Evolutionary conservation across 768 basidiomycete species (phyloP), one percentile per base, ranked within the genome.

Genomic region (Strobilomyces confusus): DNA sequence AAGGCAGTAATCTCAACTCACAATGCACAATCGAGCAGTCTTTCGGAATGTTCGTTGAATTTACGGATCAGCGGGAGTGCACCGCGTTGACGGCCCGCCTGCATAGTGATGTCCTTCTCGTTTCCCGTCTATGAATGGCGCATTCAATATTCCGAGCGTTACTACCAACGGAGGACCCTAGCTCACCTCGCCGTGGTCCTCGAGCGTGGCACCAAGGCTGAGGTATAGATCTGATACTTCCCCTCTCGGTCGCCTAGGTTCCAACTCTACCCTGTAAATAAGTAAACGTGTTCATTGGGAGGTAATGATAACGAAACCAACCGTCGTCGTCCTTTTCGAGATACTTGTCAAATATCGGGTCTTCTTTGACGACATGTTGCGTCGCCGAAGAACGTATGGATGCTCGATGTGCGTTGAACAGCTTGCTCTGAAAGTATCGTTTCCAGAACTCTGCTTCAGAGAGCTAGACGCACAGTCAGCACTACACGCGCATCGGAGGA

Each of bases 11-110:
- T 3, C 17, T 14, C 9, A n/a, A 65, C 75, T 60, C 63, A 89
- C 89, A 92, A 63, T 5, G 89, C 86, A 40, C 90, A 84, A 53
- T 88, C 86, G 14, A 98, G 73, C 11, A 98, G 74, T 59, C 93
- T 75, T 60, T 95, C 92, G 1, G 93, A 97, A 69, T 99, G 97
- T 64, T 98, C 93, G 63, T 98, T 99, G 73, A 99, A 98, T 66
- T 95, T 90, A 45, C 95, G 80, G 58, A 99, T 98, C 44, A 98
- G 78, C 0, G 97, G 97, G 22, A 99, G 71, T 13, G 91, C 89
- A 33, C 86, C 87, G 46, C 84, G 80, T 68, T 97, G 89, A 63
- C 87, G 81, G 15, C 97, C 97, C 14, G 95, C 84, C 67, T 92
- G 92, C 97, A 98, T 99, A 1, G 97, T 98, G 22, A 90, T 66